Conservation (phyloP, 345 rosid species). For the Carallia pectinifolia region DNA sequence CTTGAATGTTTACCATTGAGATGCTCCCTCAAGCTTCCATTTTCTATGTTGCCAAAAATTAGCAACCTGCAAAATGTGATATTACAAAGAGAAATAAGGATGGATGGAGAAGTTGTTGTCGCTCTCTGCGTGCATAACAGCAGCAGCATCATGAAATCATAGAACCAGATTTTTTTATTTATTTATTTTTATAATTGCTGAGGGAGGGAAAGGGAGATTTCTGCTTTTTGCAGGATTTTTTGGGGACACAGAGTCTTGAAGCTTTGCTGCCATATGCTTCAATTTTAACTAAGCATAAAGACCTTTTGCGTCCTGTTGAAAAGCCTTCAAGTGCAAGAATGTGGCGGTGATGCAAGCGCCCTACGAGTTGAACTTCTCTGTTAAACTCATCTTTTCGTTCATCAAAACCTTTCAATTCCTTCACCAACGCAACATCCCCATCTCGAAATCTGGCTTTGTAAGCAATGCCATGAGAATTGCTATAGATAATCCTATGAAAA, state of each 20-base stretch:
- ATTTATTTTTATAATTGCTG: too few species aligned
- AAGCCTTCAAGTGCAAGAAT: slow-evolving; percentile 84
- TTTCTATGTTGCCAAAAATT: slow-evolving; percentile 69
- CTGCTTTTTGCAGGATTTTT: too few species aligned
- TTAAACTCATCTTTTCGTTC: slow-evolving; percentile 52
- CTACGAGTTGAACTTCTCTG: slow-evolving; percentile 70
- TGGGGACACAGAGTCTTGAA: too few species aligned
- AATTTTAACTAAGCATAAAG: slow-evolving; percentile 22
- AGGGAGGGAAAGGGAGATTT: too few species aligned
- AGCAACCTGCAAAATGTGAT: slow-evolving; percentile 54
- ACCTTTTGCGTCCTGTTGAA: slow-evolving; percentile 69
- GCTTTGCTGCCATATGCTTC: neutral
- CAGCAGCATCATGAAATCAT: too few species aligned
- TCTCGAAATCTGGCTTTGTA: slow-evolving; percentile 71
- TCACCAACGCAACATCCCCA: slow-evolving; percentile 67
- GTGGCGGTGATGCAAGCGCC: slow-evolving; percentile 88
- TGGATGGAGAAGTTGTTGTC: too few species aligned
- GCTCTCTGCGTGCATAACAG: neutral
- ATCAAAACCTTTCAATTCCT: slow-evolving; percentile 54
- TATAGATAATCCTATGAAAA: slow-evolving; percentile 60
- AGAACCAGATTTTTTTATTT: too few species aligned
- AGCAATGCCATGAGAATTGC: slow-evolving; percentile 59
- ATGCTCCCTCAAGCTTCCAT: slow-evolving; percentile 91
- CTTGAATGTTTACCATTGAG: slow-evolving; percentile 59
- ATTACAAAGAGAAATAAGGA: neutral